Base-by-base conservation (phyloP, 1,284 basidiomycete genomes). In the Clitocybe nebularis region DNA sequence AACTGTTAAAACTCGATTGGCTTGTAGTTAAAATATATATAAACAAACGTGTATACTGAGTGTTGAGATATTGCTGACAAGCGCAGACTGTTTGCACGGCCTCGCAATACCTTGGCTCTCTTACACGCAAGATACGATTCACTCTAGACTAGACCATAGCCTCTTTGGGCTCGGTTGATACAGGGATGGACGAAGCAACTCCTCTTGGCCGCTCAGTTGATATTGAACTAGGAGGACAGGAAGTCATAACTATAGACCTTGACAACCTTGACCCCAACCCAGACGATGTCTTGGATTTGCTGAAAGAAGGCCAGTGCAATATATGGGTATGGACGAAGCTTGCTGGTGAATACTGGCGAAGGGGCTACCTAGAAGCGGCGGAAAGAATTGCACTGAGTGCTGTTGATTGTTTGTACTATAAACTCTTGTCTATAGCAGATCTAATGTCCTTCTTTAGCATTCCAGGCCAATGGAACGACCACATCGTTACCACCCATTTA, bases 161-260 rank as follows among this genome's bases (percentile, higher is more conserved):
- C n/a, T n/a, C n/a, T n/a, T n/a, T n/a, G n/a, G n/a, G n/a, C n/a
- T n/a, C n/a, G n/a, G n/a, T n/a, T 32, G 9, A 10, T 34, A 6
- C 19, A 10, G 23, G 47, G 41, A 68, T 68, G 66, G 67, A 67
- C 41, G 63, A 66, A 38, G 45, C 48, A 16, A 29, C 56, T 22
- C 47, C 54, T 23, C 43, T 59, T n/a, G 68, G 68, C 32, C 66
- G 68, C 41, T 66, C 76, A 3, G 68, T 81, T 34, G 78, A 80
- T 62, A 85, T 89, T 53, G 84, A 87, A 55, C 71, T 89, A 3
- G 81, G 81, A 32, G 77, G 82, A 6, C 83, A 89, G 61, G 84
- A 87, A 64, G 78, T 89, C 54, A 85, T 90, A 46, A 81, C 81
- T 7, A 81, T 91, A 44, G 84, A 89, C 63, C 72, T 90, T 28